Percentiles rank a stretch among this genome's conserved stretches.
Conservation (phyloP, 352 stramenopile genomes). For the Globisporangium recalcitrans region DNA sequence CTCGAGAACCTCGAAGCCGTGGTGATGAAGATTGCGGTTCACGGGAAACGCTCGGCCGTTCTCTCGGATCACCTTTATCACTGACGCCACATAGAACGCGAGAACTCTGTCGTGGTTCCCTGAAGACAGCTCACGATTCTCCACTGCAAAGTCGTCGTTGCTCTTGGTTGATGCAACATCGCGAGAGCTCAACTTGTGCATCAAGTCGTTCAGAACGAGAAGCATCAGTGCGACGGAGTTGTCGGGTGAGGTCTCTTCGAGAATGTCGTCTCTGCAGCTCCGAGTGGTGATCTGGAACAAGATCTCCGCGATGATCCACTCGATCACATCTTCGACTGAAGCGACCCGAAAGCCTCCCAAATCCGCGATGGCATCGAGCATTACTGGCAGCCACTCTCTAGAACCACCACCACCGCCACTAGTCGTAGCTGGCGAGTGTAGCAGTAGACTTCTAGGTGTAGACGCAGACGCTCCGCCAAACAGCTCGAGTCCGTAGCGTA, state of each 20-base stretch:
- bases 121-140: not conserved
- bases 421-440: not conserved
- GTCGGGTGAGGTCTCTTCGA: not conserved
- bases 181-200: constrained; percentile 6
- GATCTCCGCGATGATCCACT: constrained; percentile 17
- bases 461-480: constrained; percentile 8
- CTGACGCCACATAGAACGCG: constrained; percentile 1
- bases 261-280: not conserved
- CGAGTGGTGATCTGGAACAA: not conserved
- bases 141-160: not conserved
- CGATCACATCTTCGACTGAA: constrained; percentile 2
- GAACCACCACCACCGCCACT: not conserved
- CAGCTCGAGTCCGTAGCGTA: constrained; percentile 14
- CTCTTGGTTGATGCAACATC: not conserved
- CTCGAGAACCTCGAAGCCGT: constrained; percentile 17
- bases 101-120: constrained; percentile 2
- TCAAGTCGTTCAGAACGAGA: constrained; percentile 13
- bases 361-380: constrained; percentile 11
- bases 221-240: constrained; percentile 6
- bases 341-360: not conserved
- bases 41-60: not conserved
- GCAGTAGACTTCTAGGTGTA: not conserved
- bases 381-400: constrained; percentile 6
- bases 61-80: not conserved
- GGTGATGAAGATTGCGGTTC: constrained; percentile 6